Base-by-base conservation (phyloP, 1,284 basidiomycete genomes). In the Grifola frondosa region DNA sequence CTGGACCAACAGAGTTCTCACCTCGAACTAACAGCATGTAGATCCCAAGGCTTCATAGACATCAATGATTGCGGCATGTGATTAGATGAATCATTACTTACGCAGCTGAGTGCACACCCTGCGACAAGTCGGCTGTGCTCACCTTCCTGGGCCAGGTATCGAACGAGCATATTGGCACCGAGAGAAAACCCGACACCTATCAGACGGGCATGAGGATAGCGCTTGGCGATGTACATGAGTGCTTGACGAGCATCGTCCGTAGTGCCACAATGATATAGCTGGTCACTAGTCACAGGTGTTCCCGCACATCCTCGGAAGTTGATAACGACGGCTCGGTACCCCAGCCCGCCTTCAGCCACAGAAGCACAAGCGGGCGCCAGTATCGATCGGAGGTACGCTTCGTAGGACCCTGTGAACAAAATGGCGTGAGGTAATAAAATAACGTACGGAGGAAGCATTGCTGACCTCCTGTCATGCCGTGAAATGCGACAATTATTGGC, bases 231-330 rank as follows among this genome's bases (percentile, higher is more conserved):
- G 65, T 88, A 88, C 56, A 88, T 75, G 31, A 95, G 65, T 2
- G 91, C 88, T 42, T 81, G 81, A 30, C 91, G 81, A 26, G 93
- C 69, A 66, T 97, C 95, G 49, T 90, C 82, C 4, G 91, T 94
- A 51, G 91, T 73, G 22, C 81, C 85, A 21, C 82, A 93, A 33
- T 89, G 92, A 69, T 97, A 96, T 34, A 95, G 69, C 61, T 91
- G 85, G 6, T 83, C 77, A 44, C 77, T 82, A 11, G 86, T 88
- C 44, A 94, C 63, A 9, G 91, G n/a, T 21, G 88, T 83, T 22
- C 86, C 87, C 44, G 91, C 91, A 65, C 94, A 97, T 57, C 93
- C 93, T 50, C 93, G 81, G 68, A 88, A 95, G 66, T 95, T 90
- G 48, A 93, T 78, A 4, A 96, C 92, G 4, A 90, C 83, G 2